Evolutionary conservation across 768 basidiomycete species (phyloP), one percentile per base, ranked within the genome.

Genomic region (Lentinus brumalis): DNA sequence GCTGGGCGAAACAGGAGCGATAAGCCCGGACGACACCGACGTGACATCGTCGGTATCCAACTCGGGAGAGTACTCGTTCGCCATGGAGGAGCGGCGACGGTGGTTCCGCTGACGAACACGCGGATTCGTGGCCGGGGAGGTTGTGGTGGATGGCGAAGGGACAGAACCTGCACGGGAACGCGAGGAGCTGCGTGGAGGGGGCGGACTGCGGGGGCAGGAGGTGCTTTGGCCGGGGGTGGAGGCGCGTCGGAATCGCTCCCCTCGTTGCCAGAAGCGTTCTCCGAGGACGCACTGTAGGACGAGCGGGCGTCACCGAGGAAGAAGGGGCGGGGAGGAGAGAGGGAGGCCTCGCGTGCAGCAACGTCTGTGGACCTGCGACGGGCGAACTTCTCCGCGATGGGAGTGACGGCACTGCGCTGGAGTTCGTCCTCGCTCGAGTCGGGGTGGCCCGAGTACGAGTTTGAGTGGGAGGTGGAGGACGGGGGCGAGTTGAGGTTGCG

Each of bases 251-350:
- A 68, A 60, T 73, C 70, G 61, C 69, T 69, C 15, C 63, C 61
- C 35, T 70, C 68, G 32, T 56, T 49, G 41, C 61, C 65, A 15
- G 59, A 59, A 45, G 64, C 56, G 42, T 56, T 64, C 52, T 56
- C 59, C 6, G 65, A 61, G 38, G 69, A 63, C 11, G 60, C 59
- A 50, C 56, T 59, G 47, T 57, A 62, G 41, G 67, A 55, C 32
- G 66, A 57, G 16, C 66, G 64, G 45, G 56, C 59, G 52, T 73
- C 71, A 8, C 69, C 70, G 11, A 78, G 65, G 67, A 78, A 79
- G 70, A 74, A 74, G 0, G 78, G 78, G 1, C 77, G 76, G 0
- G 78, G 76, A 0, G 74, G 76, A 0, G 71, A 66, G 18, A 75
- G 65, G 10, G 71, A 69, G 30, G 56, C 32, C 16, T 42, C 45